Conservation (phyloP, 305 asterid genomes). For the Fraxinus xanthoxyloides region DNA sequence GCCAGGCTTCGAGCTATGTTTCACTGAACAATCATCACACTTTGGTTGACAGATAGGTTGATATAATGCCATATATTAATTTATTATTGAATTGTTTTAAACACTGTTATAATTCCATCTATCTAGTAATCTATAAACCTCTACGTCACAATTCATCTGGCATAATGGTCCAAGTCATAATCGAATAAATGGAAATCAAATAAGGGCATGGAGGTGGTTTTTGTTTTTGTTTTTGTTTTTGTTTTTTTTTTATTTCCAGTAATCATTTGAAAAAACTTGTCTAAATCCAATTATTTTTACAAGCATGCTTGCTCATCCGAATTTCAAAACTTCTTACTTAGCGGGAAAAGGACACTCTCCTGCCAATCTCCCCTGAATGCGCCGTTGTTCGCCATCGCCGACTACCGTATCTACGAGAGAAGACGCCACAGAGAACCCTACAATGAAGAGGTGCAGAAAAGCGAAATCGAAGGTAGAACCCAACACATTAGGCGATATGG, state of each 20-base stretch:
- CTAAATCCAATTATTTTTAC: not conserved
- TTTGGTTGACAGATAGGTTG: too few relatives aligned
- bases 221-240: too few relatives aligned
- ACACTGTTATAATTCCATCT: too few relatives aligned
- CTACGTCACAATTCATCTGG: too few relatives aligned
- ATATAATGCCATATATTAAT: too few relatives aligned
- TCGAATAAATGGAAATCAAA: too few relatives aligned
- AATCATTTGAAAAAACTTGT: not conserved
- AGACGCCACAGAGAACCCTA: not conserved
- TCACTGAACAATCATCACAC: not conserved
- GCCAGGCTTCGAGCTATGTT: not conserved
- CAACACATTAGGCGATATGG: constrained; percentile 52
- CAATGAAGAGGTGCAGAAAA: constrained; percentile 51
- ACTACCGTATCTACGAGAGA: constrained; percentile 9
- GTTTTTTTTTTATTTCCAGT: not conserved
- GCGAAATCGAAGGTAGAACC: constrained; percentile 14
- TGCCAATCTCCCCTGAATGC: not conserved
- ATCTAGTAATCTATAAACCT: too few relatives aligned
- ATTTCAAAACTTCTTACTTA: constrained; percentile 32
- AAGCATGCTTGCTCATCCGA: not conserved
- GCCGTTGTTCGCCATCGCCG: constrained; percentile 28
- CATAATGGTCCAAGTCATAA: too few relatives aligned
- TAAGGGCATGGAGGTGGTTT: too few relatives aligned
- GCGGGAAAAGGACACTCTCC: constrained; percentile 50
- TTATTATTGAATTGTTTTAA: too few relatives aligned